Conservation (phyloP, 495 filamentous ascomycete genomes). For the Barbatosphaeria neglecta region DNA sequence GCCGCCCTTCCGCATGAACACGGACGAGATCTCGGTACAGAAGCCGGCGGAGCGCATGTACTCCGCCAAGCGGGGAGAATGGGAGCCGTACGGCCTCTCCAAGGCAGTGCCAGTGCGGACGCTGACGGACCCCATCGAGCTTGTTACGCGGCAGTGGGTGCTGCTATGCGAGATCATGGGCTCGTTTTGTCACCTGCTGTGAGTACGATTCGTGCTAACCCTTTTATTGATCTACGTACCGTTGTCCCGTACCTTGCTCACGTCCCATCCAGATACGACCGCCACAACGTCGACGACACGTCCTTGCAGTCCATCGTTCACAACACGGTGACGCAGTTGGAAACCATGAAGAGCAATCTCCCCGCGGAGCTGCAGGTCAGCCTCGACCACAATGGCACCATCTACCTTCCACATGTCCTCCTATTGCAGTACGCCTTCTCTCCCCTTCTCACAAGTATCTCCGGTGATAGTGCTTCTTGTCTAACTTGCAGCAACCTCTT, state of each 20-base stretch:
- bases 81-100: constrained; percentile 32
- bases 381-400: constrained; percentile 22
- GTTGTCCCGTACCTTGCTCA: neutral
- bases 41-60: constrained; percentile 22
- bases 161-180: constrained; percentile 39
- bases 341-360: constrained; percentile 36
- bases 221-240: neutral
- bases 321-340: constrained; percentile 32
- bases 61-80: constrained; percentile 5
- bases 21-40: constrained; percentile 31
- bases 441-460: constrained; percentile 1
- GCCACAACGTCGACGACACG: constrained; percentile 13
- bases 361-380: constrained; percentile 31
- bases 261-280: constrained; percentile 3
- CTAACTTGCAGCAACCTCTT: neutral
- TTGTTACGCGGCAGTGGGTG: constrained; percentile 34
- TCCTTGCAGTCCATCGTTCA: constrained; percentile 32
- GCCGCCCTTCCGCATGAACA: constrained; percentile 27
- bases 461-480: neutral
- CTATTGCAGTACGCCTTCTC: constrained; percentile 30
- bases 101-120: constrained; percentile 6
- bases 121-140: constrained; percentile 26
- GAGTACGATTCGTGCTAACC: constrained; percentile 11
- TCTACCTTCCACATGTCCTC: constrained; percentile 34
- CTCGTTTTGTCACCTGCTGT: constrained; percentile 38